Evolutionary conservation across 139 green algal species (phyloP).

Genomic region (Dunaliella sp.): DNA sequence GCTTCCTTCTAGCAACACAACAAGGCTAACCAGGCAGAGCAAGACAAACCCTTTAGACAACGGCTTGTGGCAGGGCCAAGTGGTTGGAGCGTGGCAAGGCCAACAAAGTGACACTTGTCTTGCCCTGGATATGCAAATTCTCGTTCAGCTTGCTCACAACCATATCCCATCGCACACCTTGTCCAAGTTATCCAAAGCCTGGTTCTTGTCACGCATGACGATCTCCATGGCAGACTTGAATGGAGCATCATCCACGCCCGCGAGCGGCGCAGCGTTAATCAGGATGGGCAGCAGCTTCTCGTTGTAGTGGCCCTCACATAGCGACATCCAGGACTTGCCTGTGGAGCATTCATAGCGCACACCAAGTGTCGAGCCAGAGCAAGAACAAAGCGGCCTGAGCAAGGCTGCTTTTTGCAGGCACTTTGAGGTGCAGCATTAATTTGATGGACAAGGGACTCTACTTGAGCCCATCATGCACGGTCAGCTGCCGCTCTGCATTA

Average conservation of each 20-base stretch:
- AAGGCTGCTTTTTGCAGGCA: too few species aligned
- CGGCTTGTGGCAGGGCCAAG: too few species aligned
- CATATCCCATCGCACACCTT: slow-evolving; percentile 36
- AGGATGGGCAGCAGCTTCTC: slow-evolving; percentile 49
- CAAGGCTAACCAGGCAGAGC: too few species aligned
- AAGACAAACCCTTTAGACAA: too few species aligned
- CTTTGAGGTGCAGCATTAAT: too few species aligned
- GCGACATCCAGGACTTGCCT: slow-evolving; percentile 15
- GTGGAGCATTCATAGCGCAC: background rate
- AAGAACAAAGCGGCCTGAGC: too few species aligned
- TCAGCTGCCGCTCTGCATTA: too few species aligned
- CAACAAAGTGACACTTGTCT: background rate
- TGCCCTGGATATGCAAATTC: too few species aligned
- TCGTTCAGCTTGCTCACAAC: too few species aligned
- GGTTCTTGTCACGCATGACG: slow-evolving; percentile 49
- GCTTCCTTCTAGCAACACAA: too few species aligned
- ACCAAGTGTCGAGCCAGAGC: background rate
- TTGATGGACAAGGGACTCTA: too few species aligned
- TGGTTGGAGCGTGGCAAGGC: background rate
- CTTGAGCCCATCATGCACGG: too few species aligned
- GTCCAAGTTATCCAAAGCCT: slow-evolving; percentile 46
- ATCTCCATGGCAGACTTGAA: slow-evolving; percentile 31
- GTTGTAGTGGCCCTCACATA: slow-evolving; percentile 46
- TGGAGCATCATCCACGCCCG: slow-evolving; percentile 24
- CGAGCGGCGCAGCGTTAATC: slow-evolving; percentile 25